Evolutionary conservation across 1,284 basidiomycete species (phyloP).

Genomic region (Singerocomus inundabilis): DNA sequence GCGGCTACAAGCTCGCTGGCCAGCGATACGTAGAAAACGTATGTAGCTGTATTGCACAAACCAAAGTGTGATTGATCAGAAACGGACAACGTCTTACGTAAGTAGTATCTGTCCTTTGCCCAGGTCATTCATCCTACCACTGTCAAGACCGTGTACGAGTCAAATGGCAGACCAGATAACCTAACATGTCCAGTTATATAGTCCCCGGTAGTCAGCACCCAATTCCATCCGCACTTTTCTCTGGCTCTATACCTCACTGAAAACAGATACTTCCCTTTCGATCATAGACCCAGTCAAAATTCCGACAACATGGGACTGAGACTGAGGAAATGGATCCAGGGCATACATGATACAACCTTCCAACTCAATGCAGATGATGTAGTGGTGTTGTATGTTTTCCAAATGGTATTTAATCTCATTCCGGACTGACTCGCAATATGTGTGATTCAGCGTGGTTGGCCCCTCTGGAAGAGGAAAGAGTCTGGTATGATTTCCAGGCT

Average conservation of each 20-base stretch:
- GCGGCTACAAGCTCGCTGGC: no score
- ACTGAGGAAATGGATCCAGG: not conserved
- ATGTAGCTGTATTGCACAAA: no score
- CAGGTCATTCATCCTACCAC: no score
- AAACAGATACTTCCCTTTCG: not conserved
- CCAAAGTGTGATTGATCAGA: no score
- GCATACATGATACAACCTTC: not conserved
- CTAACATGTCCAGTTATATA: no score
- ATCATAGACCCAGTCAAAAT: not conserved
- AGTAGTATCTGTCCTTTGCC: no score
- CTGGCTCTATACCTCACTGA: not conserved
- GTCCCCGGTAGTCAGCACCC: no score
- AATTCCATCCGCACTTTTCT: not conserved
- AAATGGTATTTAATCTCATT: not conserved
- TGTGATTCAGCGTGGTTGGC: constrained; percentile 17
- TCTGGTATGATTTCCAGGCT: constrained; percentile 11
- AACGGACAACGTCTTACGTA: no score
- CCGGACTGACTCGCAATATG: constrained; percentile 5
- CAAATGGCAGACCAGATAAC: no score
- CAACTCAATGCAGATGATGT: constrained; percentile 13
- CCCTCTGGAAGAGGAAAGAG: constrained; percentile 22
- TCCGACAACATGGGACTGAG: not conserved
- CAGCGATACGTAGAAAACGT: no score
- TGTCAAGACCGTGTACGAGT: no score
- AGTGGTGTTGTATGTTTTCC: constrained; percentile 20